Percentiles rank a stretch among this genome's conserved stretches.
These are phyloP conservation scores for Fusarium ambrosium DNA, from an alignment of 2,329 filamentous ascomycete genomes.

Conservation along the genomic window DNA sequence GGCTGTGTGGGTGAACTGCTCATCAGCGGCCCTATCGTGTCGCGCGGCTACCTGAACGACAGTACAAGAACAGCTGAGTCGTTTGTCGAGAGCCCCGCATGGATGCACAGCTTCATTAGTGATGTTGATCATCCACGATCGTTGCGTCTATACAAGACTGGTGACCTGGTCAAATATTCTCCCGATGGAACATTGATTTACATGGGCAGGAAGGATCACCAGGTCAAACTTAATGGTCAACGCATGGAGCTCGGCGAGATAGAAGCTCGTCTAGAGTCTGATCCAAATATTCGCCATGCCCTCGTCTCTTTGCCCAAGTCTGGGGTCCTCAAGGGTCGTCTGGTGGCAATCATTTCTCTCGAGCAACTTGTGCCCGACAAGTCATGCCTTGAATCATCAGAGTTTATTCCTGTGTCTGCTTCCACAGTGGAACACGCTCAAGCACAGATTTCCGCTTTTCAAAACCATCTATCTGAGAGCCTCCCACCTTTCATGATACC, in stretches of 20 bases:
- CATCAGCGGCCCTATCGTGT: slow-evolving; percentile 33
- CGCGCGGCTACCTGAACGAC: slow-evolving; percentile 27
- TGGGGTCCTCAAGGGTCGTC: slow-evolving; percentile 35
- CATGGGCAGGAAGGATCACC: slow-evolving; percentile 63
- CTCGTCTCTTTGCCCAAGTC: slow-evolving; percentile 54
- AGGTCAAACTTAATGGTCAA: slow-evolving; percentile 58
- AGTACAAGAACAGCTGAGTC: neutral
- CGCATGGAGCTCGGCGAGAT: slow-evolving; percentile 62
- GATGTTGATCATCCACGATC: neutral
- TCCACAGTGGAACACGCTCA: neutral
- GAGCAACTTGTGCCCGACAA: neutral
- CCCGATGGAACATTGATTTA: slow-evolving; percentile 57
- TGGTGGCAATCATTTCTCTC: slow-evolving; percentile 33
- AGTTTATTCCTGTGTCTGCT: neutral
- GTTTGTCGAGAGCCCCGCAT: slow-evolving; percentile 12
- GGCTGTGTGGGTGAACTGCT: slow-evolving; percentile 39
- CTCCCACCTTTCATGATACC: slow-evolving; percentile 40
- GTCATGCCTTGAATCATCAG: neutral
- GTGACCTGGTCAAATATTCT: slow-evolving; percentile 60
- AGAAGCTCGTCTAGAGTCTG: slow-evolving; percentile 63
- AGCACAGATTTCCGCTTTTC: neutral
- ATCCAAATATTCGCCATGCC: slow-evolving; percentile 64
- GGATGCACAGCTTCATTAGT: neutral
- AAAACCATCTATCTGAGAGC: slow-evolving; percentile 10
- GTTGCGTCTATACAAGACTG: slow-evolving; percentile 57